Conservation (phyloP, 2,329 filamentous ascomycete genomes). For the Fusarium phyllophilum region DNA sequence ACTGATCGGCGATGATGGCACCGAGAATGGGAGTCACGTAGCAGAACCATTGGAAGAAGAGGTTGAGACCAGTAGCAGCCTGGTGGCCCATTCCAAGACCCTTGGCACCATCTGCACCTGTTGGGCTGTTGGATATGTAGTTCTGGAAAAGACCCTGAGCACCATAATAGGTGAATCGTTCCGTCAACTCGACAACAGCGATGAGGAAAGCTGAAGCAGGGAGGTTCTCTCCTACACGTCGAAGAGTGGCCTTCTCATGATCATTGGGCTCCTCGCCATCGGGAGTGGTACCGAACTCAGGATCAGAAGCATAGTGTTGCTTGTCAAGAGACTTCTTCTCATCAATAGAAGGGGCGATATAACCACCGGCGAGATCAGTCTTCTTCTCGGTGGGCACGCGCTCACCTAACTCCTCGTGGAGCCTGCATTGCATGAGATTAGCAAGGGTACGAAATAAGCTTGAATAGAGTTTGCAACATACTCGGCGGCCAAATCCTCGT, state of each 20-base stretch:
- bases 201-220: constrained; percentile 66
- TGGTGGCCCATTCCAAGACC: constrained; percentile 66
- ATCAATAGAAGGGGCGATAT: constrained; percentile 39
- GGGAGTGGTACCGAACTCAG: constrained; percentile 46
- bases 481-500: constrained; percentile 49
- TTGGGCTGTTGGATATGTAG: constrained; percentile 56
- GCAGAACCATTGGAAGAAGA: constrained; percentile 65
- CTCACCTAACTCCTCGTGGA: constrained; percentile 44
- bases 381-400: constrained; percentile 37
- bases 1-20: constrained; percentile 66
- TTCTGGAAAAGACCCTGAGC: constrained; percentile 65
- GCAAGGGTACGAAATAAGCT: constrained; percentile 13
- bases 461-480: constrained; percentile 37
- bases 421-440: constrained; percentile 34
- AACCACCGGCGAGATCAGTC: constrained; percentile 41
- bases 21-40: constrained; percentile 59
- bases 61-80: constrained; percentile 63
- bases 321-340: constrained; percentile 41
- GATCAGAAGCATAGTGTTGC: constrained; percentile 33
- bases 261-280: constrained; percentile 65
- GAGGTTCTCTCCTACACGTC: constrained; percentile 64
- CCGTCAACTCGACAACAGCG: constrained; percentile 64
- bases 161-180: constrained; percentile 69
- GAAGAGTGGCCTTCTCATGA: constrained; percentile 60
- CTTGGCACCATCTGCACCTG: constrained; percentile 54